These are phyloP conservation scores for Austropuccinia psidii DNA, from an alignment of 1,284 basidiomycete species.

Conservation along the genomic window DNA sequence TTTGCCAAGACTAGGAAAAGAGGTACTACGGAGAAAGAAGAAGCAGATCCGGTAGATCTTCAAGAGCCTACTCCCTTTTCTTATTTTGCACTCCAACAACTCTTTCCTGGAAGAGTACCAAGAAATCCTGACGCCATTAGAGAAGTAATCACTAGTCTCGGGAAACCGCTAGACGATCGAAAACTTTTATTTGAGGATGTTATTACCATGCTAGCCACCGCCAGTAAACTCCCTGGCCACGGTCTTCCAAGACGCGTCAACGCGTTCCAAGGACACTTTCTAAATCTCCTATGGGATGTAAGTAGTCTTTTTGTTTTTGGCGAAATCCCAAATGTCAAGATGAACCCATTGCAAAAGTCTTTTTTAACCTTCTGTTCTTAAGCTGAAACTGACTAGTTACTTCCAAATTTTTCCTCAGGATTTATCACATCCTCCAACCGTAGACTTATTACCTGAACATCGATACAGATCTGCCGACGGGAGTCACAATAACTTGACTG, in stretches of 20 bases:
- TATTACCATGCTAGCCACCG: conserved; percentile 21
- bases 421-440: conserved; percentile 28
- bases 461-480: conserved; percentile 32
- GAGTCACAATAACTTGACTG: conserved; percentile 31
- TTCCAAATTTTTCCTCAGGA: conserved; percentile 26
- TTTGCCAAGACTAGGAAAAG: conserved; percentile 21
- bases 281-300: conserved; percentile 31
- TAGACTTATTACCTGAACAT: conserved; percentile 23
- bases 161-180: conserved; percentile 29
- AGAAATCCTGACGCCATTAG: conserved; percentile 4
- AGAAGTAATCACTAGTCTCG: conserved; percentile 15
- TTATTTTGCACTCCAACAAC: conserved; percentile 26
- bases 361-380: not conserved
- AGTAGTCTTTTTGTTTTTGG: not conserved
- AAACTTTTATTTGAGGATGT: conserved; percentile 31
- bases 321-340: too few relatives aligned
- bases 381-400: not conserved
- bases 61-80: conserved; percentile 13
- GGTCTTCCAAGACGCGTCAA: conserved; percentile 26
- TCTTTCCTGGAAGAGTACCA: conserved; percentile 26
- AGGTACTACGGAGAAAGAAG: conserved; percentile 18
- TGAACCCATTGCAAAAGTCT: not conserved
- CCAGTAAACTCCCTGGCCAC: conserved; percentile 2
- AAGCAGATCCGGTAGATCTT: conserved; percentile 6
- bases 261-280: conserved; percentile 34